phyloP scores from a whole-genome alignment of 352 stramenopile genomes.

The Phytophthora sp. region DNA sequence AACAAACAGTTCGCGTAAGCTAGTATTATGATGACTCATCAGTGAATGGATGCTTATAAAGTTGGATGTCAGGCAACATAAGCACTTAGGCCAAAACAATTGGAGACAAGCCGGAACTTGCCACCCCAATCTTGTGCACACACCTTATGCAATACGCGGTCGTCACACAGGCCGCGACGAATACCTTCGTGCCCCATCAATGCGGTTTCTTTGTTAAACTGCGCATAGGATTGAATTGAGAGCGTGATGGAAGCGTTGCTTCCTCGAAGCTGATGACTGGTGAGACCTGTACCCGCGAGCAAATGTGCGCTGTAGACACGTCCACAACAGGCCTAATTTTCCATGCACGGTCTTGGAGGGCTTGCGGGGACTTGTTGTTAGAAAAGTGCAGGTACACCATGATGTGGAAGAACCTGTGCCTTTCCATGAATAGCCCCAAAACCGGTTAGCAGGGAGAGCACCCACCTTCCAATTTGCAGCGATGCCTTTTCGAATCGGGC shows the following conservation, averaged over 20 bases:
- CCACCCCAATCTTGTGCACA: neutral
- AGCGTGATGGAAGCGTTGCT: neutral
- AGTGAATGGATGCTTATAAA: no score
- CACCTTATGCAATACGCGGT: slow-evolving; percentile 1
- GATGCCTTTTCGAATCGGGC: neutral
- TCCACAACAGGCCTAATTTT: slow-evolving; percentile 1
- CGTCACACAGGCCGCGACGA: neutral
- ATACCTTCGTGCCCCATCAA: neutral
- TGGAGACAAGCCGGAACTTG: neutral
- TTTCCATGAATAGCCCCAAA: slow-evolving; percentile 2
- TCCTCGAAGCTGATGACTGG: neutral
- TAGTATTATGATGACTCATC: neutral
- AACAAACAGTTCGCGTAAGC: neutral
- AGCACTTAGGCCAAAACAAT: neutral
- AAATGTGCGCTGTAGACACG: neutral
- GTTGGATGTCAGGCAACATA: neutral
- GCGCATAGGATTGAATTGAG: neutral
- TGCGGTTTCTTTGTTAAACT: slow-evolving; percentile 2
- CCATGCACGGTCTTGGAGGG: neutral
- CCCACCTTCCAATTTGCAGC: slow-evolving; percentile 5
- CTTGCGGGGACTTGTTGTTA: slow-evolving; percentile 2
- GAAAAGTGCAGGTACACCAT: slow-evolving; percentile 9
- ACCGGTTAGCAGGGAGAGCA: neutral
- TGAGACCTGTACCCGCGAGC: neutral
- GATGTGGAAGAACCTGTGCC: slow-evolving; percentile 2